Percentiles rank a stretch among this genome's conserved stretches.
Evolutionary conservation across 305 asterid genomes (phyloP).

Genomic region (Solanum hybrid): DNA sequence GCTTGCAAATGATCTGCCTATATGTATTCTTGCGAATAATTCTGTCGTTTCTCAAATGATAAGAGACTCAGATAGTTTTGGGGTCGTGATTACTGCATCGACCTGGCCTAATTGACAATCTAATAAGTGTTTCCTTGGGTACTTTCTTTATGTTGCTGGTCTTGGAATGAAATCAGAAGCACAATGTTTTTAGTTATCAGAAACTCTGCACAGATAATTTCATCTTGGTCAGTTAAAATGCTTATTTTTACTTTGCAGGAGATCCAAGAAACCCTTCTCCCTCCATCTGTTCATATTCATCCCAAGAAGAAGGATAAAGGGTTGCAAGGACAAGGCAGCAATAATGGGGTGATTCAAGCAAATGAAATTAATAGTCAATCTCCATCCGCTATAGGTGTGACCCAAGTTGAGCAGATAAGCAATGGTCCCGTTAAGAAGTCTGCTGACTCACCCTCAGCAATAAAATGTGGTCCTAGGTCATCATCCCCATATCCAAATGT

Average conservation of each 20-base stretch:
- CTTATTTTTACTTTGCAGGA: conserved; percentile 39
- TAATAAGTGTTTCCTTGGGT: not conserved
- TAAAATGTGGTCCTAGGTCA: conserved; percentile 28
- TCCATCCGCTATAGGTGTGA: conserved; percentile 5
- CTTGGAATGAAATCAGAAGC: not conserved
- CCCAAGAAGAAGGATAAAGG: conserved; percentile 41
- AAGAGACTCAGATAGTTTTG: not conserved
- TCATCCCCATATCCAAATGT: conserved; percentile 77
- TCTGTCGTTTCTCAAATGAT: not conserved
- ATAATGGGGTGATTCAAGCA: conserved; percentile 24
- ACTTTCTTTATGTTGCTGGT: not conserved
- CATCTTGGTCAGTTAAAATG: not conserved
- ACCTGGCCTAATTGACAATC: not conserved
- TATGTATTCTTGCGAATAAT: not conserved
- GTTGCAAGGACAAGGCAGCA: conserved; percentile 21
- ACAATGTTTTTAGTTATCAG: not conserved
- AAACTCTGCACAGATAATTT: not conserved
- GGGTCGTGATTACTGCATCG: not conserved
- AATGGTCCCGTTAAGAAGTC: conserved; percentile 30
- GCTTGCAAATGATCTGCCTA: not conserved
- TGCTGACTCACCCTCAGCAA: conserved; percentile 13
- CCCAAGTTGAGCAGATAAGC: conserved; percentile 19
- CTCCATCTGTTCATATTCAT: conserved; percentile 62
- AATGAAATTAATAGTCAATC: conserved; percentile 15
- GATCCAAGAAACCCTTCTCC: conserved; percentile 82